Conservation (phyloP, 2,329 filamentous ascomycete species). For the Pyrenochaeta sp. region DNA sequence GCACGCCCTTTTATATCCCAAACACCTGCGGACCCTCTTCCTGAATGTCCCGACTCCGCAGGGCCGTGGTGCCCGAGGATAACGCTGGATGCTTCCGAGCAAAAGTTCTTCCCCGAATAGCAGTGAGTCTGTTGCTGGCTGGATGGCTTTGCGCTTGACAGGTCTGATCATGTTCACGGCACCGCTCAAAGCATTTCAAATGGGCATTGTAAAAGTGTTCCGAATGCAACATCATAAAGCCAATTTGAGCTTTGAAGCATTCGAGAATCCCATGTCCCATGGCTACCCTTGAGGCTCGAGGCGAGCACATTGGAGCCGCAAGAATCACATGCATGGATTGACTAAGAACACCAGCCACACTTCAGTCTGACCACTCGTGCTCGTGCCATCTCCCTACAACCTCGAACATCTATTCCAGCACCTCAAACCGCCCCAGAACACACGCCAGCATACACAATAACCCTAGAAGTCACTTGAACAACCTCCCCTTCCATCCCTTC, state of each 20-base stretch:
- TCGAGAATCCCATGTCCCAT: background rate
- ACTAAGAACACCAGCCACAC: slow-evolving; percentile 36
- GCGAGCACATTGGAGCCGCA: slow-evolving; percentile 18
- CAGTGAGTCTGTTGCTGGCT: too few species aligned
- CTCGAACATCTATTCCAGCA: slow-evolving; percentile 14
- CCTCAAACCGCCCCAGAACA: slow-evolving; percentile 3
- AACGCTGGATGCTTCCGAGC: too few species aligned
- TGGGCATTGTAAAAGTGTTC: too few species aligned
- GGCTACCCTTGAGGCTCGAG: slow-evolving; percentile 12
- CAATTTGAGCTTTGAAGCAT: too few species aligned
- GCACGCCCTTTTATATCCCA: slow-evolving; percentile 35
- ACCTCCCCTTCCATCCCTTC: background rate
- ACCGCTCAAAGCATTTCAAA: too few species aligned
- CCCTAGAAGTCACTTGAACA: background rate
- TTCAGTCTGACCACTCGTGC: slow-evolving; percentile 19
- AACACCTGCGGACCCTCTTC: slow-evolving; percentile 19
- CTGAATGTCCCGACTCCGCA: slow-evolving; percentile 39
- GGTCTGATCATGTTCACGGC: too few species aligned
- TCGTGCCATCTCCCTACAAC: slow-evolving; percentile 26
- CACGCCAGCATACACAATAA: slow-evolving; percentile 7
- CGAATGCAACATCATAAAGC: too few species aligned
- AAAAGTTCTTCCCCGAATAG: too few species aligned
- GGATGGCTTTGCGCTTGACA: too few species aligned
- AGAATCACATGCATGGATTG: slow-evolving; percentile 30
- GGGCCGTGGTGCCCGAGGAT: slow-evolving; percentile 36